Evolutionary conservation across 176 grass and related monocot species (phyloP), one percentile per base, ranked within the genome.

Genomic region (Triticum timopheevii): DNA sequence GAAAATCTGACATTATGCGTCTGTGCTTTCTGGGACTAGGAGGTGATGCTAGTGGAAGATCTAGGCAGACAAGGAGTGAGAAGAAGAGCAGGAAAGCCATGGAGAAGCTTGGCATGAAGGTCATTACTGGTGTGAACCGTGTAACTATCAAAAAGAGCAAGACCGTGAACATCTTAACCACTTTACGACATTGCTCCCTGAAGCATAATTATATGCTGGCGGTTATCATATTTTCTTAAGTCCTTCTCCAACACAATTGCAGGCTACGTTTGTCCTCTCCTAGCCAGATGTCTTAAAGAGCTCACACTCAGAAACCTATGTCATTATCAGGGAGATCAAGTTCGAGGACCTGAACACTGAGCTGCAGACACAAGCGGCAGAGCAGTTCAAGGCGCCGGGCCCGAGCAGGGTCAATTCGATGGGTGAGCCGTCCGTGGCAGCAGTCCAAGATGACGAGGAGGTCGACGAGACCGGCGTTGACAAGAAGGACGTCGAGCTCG

Each of bases 91-190:
- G 56, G 23, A 87, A 87, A 80, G 78, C 68, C 39, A 65, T 81
- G 78, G 58, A 62, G 78, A 81, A 40, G 45, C 85, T 87, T 75
- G 78, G 78, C 58, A 81, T 87, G 85, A 75, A 75, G 59, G 68
- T 22, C 69, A 65, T 81, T 24, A 80, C 68, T 65, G 78, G 78
- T 22, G 85, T 87, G 56, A 82, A 78, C 25, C 58, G 85, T 75
- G 78, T 87, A 10, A 87, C 85, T 61, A 31, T 87, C 54, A 81
- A 87, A 40, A 65, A 87, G 78, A 87, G 49, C 84, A 80, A 87
- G 78, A 81, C 80, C 17, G 85, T 87, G 78, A 87, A 30, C 28
- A 31, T 34, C 33, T 61, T 56, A 30, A 40, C 7, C 11, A 39
- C 3, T 82, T 61, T 6, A 22, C 40, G 2, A 1, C 7, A 33